Evolutionary conservation across 139 green algal species (phyloP), one percentile per base, ranked within the genome.

Genomic region (Asterochloris sp.): DNA sequence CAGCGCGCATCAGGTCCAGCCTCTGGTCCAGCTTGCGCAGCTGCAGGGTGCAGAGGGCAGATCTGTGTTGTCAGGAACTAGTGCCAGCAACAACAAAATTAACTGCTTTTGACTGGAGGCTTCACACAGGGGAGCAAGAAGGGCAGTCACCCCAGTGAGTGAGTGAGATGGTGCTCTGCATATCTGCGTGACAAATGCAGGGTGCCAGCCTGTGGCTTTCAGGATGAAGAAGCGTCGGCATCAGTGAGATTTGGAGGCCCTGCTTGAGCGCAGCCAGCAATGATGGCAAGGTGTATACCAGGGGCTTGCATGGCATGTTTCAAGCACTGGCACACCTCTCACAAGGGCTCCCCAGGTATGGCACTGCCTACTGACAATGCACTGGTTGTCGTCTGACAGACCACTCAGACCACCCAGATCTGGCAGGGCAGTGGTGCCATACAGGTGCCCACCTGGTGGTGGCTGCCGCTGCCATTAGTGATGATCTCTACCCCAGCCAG

Each of bases 401-500:
- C 38, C 38, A 54, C 38, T 54, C 4, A 27, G 8, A 24, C 4
- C 67, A 24, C 8, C 67, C 67, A 24, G 67, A 24, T 73, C 11
- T 61, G 1, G 0, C 73, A 61, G 16, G 28, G 26, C 28, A 78
- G 38, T 54, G 38, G 38, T 54, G 78, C n/a, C 11, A 29, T 11
- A 26, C 12, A 0, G 15, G 89, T 86, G 21, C 91, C 74, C 76
- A 97, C 89, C 89, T 98, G 92, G 86, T 99, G 97, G 86, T 99
- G 97, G 76, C 83, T 93, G 64, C 97, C 97, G 62, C 87, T 95
- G 74, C 97, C 97, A 82, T 99, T 99, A 83, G 76, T 87, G 74
- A 99, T 94, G 29, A 99, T 93, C 85, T 99, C 95, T 29, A 98
- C 93, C 8, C 96, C 95, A 54, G 87, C 86, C 54, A 98, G 91